A percentile compares a stretch with the other conserved stretches of the same genome.
Conservation (phyloP, 768 basidiomycete species). For the Clathrus columnatus region DNA sequence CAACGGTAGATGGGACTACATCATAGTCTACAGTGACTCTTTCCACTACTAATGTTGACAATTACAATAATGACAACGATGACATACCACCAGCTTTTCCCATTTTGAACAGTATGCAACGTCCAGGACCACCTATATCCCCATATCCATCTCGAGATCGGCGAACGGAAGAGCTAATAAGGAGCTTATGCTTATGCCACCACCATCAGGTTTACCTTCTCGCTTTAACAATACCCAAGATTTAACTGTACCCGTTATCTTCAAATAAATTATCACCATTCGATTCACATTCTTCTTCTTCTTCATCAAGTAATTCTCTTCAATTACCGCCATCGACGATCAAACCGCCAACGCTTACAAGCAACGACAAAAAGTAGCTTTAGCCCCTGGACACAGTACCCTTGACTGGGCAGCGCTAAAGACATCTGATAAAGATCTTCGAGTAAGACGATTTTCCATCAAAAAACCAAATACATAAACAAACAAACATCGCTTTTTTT, state of each 20-base stretch:
- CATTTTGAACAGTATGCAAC: conserved; percentile 61
- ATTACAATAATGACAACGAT: conserved; percentile 30
- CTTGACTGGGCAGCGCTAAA: conserved; percentile 93
- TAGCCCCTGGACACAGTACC: conserved; percentile 85
- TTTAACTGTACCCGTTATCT: not conserved
- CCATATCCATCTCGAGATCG: conserved; percentile 23
- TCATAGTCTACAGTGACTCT: not conserved
- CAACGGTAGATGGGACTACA: not conserved
- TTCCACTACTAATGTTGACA: conserved; percentile 18
- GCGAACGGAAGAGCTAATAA: conserved; percentile 40
- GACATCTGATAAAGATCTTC: conserved; percentile 66
- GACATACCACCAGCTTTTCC: conserved; percentile 71
- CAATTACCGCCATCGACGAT: conserved; percentile 56
- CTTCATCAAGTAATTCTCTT: conserved; percentile 21
- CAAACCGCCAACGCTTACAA: conserved; percentile 49
- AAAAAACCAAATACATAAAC: conserved; percentile 8
- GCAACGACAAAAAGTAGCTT: conserved; percentile 69
- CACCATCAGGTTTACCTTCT: conserved; percentile 36
- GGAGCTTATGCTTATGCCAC: conserved; percentile 38
- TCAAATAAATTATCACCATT: not conserved
- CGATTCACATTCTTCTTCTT: not conserved
- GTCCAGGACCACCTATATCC: conserved; percentile 25
- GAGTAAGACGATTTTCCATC: conserved; percentile 44
- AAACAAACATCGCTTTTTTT: conserved; percentile 10
- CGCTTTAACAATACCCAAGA: conserved; percentile 7